Conservation (phyloP, 768 basidiomycete genomes). For the Coprinopsis marcescibilis region DNA sequence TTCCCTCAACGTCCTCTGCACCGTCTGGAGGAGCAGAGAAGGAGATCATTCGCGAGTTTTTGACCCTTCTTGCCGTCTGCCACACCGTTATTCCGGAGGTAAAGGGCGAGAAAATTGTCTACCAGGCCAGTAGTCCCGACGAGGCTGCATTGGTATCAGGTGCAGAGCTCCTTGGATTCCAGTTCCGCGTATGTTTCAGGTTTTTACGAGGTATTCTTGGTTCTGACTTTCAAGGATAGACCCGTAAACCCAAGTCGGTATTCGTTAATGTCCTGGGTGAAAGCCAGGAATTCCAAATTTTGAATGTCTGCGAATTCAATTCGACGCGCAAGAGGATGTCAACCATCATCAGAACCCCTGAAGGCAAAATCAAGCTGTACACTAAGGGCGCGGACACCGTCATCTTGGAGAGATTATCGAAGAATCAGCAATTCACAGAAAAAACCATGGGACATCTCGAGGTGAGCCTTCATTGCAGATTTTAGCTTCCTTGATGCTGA, state of each 20-base stretch:
- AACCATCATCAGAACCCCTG: slow-evolving; percentile 79
- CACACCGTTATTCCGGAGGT: slow-evolving; percentile 98
- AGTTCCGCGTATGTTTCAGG: slow-evolving; percentile 73
- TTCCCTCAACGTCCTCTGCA: slow-evolving; percentile 26
- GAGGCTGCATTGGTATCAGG: slow-evolving; percentile 95
- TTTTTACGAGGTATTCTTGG: not conserved
- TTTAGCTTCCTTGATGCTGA: slow-evolving; percentile 1
- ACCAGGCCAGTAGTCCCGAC: slow-evolving; percentile 96
- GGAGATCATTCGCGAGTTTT: slow-evolving; percentile 60
- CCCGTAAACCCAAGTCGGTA: slow-evolving; percentile 91
- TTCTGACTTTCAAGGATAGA: slow-evolving; percentile 39
- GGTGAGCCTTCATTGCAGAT: slow-evolving; percentile 38
- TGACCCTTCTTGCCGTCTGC: slow-evolving; percentile 87
- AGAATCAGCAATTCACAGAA: slow-evolving; percentile 79
- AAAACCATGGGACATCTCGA: slow-evolving; percentile 87
- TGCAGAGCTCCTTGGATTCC: slow-evolving; percentile 87
- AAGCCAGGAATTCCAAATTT: slow-evolving; percentile 76
- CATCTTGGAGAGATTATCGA: slow-evolving; percentile 87
- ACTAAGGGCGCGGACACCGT: slow-evolving; percentile 98
- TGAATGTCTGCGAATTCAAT: slow-evolving; percentile 99
- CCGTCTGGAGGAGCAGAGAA: slow-evolving; percentile 34
- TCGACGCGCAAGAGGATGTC: slow-evolving; percentile 98
- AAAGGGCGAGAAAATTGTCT: slow-evolving; percentile 82
- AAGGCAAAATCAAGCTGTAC: slow-evolving; percentile 90
- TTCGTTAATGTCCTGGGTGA: slow-evolving; percentile 78